Base-by-base conservation (phyloP, 1,139 yeast species). In the Magnusiomyces tetraspermus region DNA sequence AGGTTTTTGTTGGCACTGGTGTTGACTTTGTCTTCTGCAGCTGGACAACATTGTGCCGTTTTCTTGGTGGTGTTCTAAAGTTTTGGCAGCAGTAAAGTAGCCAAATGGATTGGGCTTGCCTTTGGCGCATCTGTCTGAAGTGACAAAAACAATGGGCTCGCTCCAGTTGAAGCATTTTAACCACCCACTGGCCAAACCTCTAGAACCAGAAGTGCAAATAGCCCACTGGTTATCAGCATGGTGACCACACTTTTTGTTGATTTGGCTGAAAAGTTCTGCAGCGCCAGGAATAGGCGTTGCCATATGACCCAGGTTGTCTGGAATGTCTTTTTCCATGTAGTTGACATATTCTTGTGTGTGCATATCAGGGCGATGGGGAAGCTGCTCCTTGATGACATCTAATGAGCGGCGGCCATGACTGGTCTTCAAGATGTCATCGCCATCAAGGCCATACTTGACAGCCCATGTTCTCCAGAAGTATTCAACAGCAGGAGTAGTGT, bases 21-120 rank as follows among this genome's bases (percentile, higher is more conserved):
- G 33, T 11, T 28, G 6, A 11, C 11, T 28, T 28, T 8, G 33
- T 28, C 33, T 6, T 6, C 33, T 28, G 33, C 33, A 11, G 33
- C 33, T 28, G 33, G 33, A 11, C 11, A 8, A 8, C 6, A 11
- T 8, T 28, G 33, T 28, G 33, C 11, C 33, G 11, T 8, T 28
- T 28, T 28, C 33, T 8, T 28, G 11, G 6, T 28, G 11, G 33
- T 13, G 11, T 22, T 30, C 15, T 26, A 49, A 40, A 3, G 50
- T 42, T 21, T 28, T 28, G 17, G 48, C 48, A 13, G 51, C 54
- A 37, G 72, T 68, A 67, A 76, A 72, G 76, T 86, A 86, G 53
- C 95, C 94, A 73, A 82, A 80, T 26, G 95, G 95, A 69, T 85
- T 77, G 49, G 95, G 95, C 74, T 84, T 84, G 67, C 95, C 95